A percentile compares a stretch with the other conserved stretches of the same genome.
Conservation (phyloP, 352 stramenopile species). For the Globisporangium nodosum region DNA sequence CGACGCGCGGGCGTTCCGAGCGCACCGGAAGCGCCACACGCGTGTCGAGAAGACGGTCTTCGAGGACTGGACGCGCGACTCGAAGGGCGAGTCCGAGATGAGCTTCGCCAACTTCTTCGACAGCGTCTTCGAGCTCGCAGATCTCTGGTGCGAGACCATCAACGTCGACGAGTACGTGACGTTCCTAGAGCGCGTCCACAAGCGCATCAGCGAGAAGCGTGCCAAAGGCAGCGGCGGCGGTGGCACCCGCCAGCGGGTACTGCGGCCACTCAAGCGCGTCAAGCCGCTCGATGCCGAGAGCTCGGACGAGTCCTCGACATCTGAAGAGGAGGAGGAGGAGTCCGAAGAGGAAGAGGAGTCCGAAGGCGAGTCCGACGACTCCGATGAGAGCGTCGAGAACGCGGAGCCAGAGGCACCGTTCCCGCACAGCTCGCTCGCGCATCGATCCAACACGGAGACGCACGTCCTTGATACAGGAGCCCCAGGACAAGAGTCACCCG, state of each 20-base stretch:
- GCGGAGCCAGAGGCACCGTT: background rate
- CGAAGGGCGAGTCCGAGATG: conserved; percentile 47
- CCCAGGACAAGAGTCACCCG: background rate
- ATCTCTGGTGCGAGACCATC: conserved; percentile 74
- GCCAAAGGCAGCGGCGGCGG: background rate
- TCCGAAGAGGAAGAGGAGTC: conserved; percentile 22
- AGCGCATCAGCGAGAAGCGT: conserved; percentile 28
- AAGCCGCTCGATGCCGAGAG: conserved; percentile 40
- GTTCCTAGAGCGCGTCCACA: conserved; percentile 39
- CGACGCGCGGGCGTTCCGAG: conserved; percentile 28
- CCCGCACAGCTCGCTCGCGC: conserved; percentile 7
- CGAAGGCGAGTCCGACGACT: conserved; percentile 5
- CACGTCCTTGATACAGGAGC: background rate
- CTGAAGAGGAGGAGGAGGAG: conserved; percentile 15
- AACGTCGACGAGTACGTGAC: conserved; percentile 55
- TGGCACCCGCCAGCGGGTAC: conserved; percentile 17
- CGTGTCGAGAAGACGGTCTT: conserved; percentile 40
- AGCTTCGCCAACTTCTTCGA: conserved; percentile 68
- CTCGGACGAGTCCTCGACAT: conserved; percentile 19
- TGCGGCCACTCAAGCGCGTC: conserved; percentile 43
- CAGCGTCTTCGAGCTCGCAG: conserved; percentile 61
- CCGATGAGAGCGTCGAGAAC: background rate
- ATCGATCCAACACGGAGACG: conserved; percentile 14
- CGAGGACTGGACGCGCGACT: conserved; percentile 65
- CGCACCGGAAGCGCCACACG: conserved; percentile 7